Evolutionary conservation across 495 filamentous ascomycete species (phyloP).

Genomic region (Aspergillus biplanus): DNA sequence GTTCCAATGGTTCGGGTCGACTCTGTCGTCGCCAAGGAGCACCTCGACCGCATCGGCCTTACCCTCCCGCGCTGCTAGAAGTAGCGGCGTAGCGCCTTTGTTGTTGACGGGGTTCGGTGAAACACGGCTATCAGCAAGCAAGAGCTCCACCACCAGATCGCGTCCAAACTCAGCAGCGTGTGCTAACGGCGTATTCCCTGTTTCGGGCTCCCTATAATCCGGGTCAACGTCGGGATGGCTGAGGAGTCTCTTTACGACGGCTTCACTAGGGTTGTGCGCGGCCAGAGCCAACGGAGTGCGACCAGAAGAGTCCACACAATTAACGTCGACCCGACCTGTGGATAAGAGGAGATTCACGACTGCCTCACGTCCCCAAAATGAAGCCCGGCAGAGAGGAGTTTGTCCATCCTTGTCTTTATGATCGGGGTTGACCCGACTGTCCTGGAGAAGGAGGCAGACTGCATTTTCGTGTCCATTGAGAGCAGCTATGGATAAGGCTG

Average conservation of each 20-base stretch:
- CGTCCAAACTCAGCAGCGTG: conserved; percentile 7
- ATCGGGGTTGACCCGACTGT: conserved; percentile 12
- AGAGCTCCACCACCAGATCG: not conserved
- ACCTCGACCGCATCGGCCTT: not conserved
- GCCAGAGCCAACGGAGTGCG: conserved; percentile 7
- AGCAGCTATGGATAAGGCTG: conserved; percentile 2
- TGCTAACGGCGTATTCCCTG: conserved; percentile 6
- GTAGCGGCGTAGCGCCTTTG: conserved; percentile 3
- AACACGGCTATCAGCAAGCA: conserved; percentile 3
- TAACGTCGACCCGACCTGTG: not conserved
- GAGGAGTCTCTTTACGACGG: conserved; percentile 6
- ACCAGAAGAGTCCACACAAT: conserved; percentile 3
- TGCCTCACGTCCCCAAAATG: not conserved
- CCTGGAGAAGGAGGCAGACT: conserved; percentile 8
- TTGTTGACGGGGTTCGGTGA: not conserved
- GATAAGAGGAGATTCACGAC: conserved; percentile 7
- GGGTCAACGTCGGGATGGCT: not conserved
- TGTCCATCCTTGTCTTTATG: conserved; percentile 8
- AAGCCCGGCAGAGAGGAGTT: not conserved
- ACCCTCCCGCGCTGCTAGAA: conserved; percentile 12
- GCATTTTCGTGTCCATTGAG: not conserved
- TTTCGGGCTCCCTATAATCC: not conserved
- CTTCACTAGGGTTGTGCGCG: not conserved
- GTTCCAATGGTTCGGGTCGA: not conserved
- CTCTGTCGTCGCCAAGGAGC: conserved; percentile 6